phyloP scores from a whole-genome alignment of 2,329 filamentous ascomycete genomes.

The Bipolaris victoriae region DNA sequence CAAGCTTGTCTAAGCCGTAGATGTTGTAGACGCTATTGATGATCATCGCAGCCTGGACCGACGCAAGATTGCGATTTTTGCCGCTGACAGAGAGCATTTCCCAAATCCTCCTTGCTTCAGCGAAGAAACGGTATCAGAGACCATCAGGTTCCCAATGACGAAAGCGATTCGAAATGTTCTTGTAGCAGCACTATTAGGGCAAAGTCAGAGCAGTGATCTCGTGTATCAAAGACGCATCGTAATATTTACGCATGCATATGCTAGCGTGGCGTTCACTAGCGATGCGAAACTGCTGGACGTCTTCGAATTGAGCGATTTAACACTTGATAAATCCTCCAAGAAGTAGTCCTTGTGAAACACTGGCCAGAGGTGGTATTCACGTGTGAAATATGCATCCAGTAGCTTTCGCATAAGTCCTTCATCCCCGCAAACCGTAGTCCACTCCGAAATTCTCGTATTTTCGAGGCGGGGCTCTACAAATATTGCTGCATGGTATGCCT shows the following conservation, averaged over 20 bases:
- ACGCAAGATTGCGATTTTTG: constrained; percentile 14
- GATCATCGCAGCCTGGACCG: constrained; percentile 21
- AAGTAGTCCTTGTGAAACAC: constrained; percentile 28
- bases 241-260: constrained; percentile 27
- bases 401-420: constrained; percentile 23
- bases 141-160: constrained; percentile 25
- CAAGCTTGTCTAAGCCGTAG: constrained; percentile 14
- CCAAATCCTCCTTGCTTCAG: constrained; percentile 31
- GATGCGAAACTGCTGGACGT: constrained; percentile 23
- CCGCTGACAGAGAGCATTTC: constrained; percentile 16
- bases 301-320: neutral
- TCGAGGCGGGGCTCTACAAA: constrained; percentile 24
- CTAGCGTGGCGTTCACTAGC: constrained; percentile 30
- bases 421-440: constrained; percentile 27
- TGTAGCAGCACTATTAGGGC: neutral
- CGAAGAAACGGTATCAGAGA: constrained; percentile 25
- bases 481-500: constrained; percentile 23
- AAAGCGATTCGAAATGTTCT: constrained; percentile 3
- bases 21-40: constrained; percentile 20
- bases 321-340: constrained; percentile 25
- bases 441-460: constrained; percentile 19
- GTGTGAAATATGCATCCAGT: constrained; percentile 19
- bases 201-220: neutral
- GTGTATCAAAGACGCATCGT: neutral
- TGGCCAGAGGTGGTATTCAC: constrained; percentile 18